Percentiles rank a stretch among this genome's conserved stretches.
phyloP scores from a whole-genome alignment of 108 stramenopile species.

The Cyclostephanos tholiformis region DNA sequence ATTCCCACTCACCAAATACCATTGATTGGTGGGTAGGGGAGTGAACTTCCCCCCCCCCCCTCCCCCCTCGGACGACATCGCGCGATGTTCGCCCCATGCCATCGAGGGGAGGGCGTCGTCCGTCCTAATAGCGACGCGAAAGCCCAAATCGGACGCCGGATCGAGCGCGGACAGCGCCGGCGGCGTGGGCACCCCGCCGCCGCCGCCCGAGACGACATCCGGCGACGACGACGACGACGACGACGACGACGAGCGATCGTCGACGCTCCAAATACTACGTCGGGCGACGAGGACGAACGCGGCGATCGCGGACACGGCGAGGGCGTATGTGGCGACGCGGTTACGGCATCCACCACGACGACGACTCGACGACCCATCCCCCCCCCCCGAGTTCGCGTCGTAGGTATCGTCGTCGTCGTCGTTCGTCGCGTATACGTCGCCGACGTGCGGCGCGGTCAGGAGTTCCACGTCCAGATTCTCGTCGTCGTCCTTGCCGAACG shows the following conservation, averaged over 20 bases:
- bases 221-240: neutral
- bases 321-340: constrained; percentile 4
- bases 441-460: neutral
- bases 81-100: constrained; percentile 39
- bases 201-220: neutral
- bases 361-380: neutral
- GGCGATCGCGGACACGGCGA: constrained; percentile 11
- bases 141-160: constrained; percentile 33
- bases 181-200: constrained; percentile 35
- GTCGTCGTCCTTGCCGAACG: constrained; percentile 17
- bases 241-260: neutral
- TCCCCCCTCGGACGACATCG: neutral
- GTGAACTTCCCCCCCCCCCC: constrained; percentile 13
- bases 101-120: constrained; percentile 43
- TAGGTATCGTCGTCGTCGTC: neutral
- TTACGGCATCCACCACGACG: no score
- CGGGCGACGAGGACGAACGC: constrained; percentile 2
- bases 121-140: constrained; percentile 37
- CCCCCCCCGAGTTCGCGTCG: neutral
- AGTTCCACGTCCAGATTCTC: constrained; percentile 15
- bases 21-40: constrained; percentile 82
- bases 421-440: neutral
- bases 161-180: constrained; percentile 40
- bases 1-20: constrained; percentile 75
- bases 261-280: neutral